Conservation (phyloP, 2,329 filamentous ascomycete species). For the Colletotrichum filicis region DNA sequence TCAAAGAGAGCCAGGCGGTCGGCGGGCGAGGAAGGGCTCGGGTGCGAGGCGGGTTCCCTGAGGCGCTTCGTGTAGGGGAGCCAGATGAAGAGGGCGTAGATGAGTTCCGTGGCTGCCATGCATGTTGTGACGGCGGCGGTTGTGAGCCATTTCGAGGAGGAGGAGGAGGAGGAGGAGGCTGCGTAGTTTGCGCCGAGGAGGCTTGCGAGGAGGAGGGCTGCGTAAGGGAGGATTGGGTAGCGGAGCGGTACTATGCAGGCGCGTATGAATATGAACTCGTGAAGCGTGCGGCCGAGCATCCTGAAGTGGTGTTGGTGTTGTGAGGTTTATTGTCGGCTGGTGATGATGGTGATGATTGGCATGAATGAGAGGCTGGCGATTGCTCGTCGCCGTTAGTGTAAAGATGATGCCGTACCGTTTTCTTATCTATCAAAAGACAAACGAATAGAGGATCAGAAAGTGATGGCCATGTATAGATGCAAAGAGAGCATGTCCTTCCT, state of each 20-base stretch:
- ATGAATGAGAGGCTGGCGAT: not conserved
- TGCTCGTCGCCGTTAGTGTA: not conserved
- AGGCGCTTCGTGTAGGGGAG: constrained; percentile 54
- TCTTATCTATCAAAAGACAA: too few species aligned
- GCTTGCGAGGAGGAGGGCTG: constrained; percentile 38
- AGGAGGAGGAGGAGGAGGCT: constrained; percentile 35
- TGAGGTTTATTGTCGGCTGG: not conserved
- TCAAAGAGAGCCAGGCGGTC: constrained; percentile 67
- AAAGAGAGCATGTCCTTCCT: not conserved
- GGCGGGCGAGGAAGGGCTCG: constrained; percentile 52
- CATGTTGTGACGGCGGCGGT: constrained; percentile 2
- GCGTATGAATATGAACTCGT: constrained; percentile 52
- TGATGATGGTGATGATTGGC: not conserved
- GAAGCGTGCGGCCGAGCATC: constrained; percentile 24
- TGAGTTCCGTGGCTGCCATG: constrained; percentile 48
- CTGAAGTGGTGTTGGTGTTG: not conserved
- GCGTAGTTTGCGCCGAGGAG: constrained; percentile 35
- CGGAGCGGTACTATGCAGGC: constrained; percentile 59
- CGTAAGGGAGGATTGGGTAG: constrained; percentile 60
- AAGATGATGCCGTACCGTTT: not conserved
- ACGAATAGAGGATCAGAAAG: too few species aligned
- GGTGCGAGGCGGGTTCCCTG: constrained; percentile 51
- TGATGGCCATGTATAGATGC: not conserved
- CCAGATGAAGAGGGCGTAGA: constrained; percentile 57
- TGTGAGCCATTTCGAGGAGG: constrained; percentile 41